Evolutionary conservation across 2,329 filamentous ascomycete species (phyloP).

Genomic region (Blastomyces percursus): DNA sequence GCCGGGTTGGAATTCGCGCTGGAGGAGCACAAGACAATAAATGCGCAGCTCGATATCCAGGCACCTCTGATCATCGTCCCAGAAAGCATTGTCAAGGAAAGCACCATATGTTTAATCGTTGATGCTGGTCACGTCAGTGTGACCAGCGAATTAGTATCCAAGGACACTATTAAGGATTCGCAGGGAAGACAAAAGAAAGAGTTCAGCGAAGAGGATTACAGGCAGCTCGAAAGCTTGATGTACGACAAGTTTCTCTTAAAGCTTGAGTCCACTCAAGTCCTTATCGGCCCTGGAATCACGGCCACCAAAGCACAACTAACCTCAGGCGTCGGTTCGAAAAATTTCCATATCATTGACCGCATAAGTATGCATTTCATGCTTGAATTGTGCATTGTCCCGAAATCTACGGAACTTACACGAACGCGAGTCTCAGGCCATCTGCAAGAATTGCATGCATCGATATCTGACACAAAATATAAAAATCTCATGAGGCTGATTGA

Average conservation of each 20-base stretch:
- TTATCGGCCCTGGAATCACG: constrained; percentile 88
- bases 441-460: constrained; percentile 79
- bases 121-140: constrained; percentile 95
- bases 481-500: constrained; percentile 92
- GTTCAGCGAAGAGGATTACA: constrained; percentile 82
- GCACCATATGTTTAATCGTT: constrained; percentile 79
- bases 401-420: constrained; percentile 84
- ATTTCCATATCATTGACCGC: constrained; percentile 82
- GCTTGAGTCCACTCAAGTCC: constrained; percentile 83
- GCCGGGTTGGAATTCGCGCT: constrained; percentile 93
- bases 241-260: constrained; percentile 96
- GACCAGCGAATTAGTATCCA: constrained; percentile 85
- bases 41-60: constrained; percentile 88
- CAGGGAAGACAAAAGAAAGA: constrained; percentile 80
- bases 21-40: constrained; percentile 95
- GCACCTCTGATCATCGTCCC: constrained; percentile 94
- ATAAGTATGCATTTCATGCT: constrained; percentile 97
- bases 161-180: constrained; percentile 77
- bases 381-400: constrained; percentile 94
- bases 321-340: constrained; percentile 54
- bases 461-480: constrained; percentile 96
- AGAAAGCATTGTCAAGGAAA: constrained; percentile 72
- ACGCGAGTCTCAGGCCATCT: constrained; percentile 84
- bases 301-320: constrained; percentile 75
- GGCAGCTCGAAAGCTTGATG: constrained; percentile 80